Base-by-base conservation (phyloP, 78 protist genomes). In the Neovahlkampfia damariscottae region DNA sequence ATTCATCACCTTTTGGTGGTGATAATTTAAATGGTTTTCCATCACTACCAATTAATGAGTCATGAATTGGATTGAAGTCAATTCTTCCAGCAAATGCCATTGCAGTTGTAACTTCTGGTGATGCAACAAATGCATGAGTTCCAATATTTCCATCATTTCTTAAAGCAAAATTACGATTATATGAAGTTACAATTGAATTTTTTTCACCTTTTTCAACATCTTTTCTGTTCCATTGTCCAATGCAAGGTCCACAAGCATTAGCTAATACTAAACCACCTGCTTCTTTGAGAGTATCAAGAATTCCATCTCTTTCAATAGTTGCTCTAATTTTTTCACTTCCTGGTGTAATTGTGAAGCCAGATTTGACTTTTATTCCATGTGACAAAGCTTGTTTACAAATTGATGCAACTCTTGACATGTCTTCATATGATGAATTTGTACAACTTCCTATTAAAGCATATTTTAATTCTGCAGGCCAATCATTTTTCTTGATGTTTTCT, bases 171-270 rank as follows among this genome's bases (percentile, higher is more conserved):
- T 94, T 94, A 59, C 98, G 88, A 87, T 94, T 94, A 91, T 74
- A 94, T 19, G 95, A 90, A 67, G 95, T 89, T 66, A 94, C 74
- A 77, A 94, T 94, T 10, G 88, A 78, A 92, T 94, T 94, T 76
- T 40, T 38, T 74, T 75, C 78, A 19, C 90, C 94, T 76, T 84
- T 79, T n/a, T n/a, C n/a, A n/a, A n/a, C n/a, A n/a, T n/a, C n/a
- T 36, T 28, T 74, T 5, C 97, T 80, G 80, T 89, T 90, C 97
- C 97, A 94, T 81, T 94, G 93, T 8, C 91, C 91, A 1, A 94
- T 94, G 85, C 98, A 94, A 28, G 98, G 98, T 29, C 98, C 98
- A 59, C 98, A 94, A 19, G 98, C 98, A 78, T 94, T 94, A 36
- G 96, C 96, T 2, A 94, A 79, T 0, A 94, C 95, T 2, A 74